phyloP scores from a whole-genome alignment of 73 alveolate genomes.

The Paramecium pentaurelia region DNA sequence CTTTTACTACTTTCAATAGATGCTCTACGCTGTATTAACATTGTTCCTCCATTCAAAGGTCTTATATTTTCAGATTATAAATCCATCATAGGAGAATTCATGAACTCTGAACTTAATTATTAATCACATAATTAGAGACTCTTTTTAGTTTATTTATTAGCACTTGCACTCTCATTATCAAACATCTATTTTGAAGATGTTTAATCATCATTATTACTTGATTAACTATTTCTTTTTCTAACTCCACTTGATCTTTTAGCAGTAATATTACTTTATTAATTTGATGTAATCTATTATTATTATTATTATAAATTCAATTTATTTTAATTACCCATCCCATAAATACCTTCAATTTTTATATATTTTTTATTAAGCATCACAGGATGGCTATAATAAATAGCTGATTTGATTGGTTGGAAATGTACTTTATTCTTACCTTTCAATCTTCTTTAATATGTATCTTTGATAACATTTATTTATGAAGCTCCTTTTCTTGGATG shows the following conservation, averaged over 20 bases:
- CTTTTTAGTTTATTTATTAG: not conserved
- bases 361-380: not conserved
- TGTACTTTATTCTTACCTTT: not conserved
- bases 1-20: not conserved
- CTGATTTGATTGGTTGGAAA: conserved; percentile 1
- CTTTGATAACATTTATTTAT: not conserved
- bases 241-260: not conserved
- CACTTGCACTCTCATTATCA: not conserved
- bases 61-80: not conserved
- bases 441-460: not conserved
- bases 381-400: not conserved
- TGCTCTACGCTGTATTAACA: not conserved
- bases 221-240: not conserved
- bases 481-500: not conserved
- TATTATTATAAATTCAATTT: not conserved
- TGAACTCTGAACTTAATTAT: not conserved
- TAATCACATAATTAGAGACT: not conserved
- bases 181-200: not conserved
- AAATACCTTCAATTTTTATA: not conserved
- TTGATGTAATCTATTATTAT: not conserved
- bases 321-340: conserved; percentile 10
- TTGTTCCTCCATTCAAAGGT: not conserved
- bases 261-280: not conserved
- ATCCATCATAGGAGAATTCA: not conserved
- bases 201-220: conserved; percentile 3